phyloP scores from a whole-genome alignment of 179 eudicot genomes.

The Monotropa hypopitys region DNA sequence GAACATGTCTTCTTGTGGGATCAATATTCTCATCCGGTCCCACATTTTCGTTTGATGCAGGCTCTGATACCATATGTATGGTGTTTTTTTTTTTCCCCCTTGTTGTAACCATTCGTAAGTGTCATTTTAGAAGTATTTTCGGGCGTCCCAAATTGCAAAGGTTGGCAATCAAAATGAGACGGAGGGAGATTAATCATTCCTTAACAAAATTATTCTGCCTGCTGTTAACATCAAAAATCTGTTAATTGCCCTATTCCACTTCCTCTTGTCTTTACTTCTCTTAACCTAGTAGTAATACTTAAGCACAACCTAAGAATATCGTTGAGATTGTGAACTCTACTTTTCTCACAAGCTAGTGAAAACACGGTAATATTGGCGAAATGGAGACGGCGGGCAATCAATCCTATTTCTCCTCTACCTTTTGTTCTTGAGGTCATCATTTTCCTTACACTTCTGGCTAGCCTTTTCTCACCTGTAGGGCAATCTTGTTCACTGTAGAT shows the following conservation, averaged over 20 bases:
- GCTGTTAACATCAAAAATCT: not conserved
- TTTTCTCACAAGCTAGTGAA: not conserved
- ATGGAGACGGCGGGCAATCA: not conserved
- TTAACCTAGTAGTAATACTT: not conserved
- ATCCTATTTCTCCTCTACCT: not conserved
- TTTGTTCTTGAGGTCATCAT: not conserved
- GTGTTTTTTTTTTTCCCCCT: no score
- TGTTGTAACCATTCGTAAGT: no score
- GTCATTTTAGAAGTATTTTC: no score
- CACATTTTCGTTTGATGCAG: no score
- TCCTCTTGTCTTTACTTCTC: not conserved
- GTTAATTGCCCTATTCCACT: not conserved
- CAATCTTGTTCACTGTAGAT: not conserved
- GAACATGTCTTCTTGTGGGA: no score
- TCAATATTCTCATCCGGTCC: no score
- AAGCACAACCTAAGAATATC: not conserved
- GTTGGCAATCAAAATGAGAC: not conserved
- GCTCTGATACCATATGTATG: no score
- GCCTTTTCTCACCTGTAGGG: not conserved
- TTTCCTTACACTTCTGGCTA: not conserved
- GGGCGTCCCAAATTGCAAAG: not conserved
- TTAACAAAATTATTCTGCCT: not conserved
- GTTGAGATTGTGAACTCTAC: not conserved
- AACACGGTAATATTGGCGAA: not conserved
- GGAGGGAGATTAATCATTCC: not conserved